Conservation (phyloP, 176 grass and related monocot genomes). For the Luzula sylvatica region DNA sequence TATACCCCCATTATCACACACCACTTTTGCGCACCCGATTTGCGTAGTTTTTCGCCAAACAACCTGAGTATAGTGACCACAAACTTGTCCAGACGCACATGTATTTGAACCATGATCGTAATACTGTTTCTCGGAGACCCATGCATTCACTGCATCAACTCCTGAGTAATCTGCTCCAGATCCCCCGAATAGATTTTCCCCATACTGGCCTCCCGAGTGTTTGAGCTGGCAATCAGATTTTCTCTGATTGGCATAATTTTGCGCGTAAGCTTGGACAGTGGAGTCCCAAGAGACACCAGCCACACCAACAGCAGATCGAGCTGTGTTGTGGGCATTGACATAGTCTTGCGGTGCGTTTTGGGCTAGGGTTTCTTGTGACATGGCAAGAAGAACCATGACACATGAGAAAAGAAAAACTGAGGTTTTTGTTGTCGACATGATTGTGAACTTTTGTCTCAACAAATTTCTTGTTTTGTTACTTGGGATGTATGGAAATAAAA, state of each 20-base stretch:
- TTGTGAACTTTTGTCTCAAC: too few species aligned
- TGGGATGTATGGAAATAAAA: too few species aligned
- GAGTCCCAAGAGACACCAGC: constrained; percentile 28
- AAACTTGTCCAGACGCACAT: constrained; percentile 14
- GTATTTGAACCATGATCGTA: constrained; percentile 29
- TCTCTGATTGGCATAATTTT: constrained; percentile 26
- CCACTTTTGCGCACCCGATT: constrained; percentile 32
- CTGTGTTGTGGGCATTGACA: constrained; percentile 30
- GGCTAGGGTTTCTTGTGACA: constrained; percentile 17
- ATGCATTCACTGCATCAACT: constrained; percentile 4
- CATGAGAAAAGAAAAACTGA: neutral
- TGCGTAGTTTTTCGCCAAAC: constrained; percentile 33
- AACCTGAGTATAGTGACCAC: constrained; percentile 51
- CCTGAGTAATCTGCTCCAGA: constrained; percentile 9
- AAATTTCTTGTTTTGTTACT: too few species aligned
- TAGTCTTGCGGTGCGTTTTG: constrained; percentile 31
- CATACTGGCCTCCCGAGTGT: constrained; percentile 43
- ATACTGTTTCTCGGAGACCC: constrained; percentile 39
- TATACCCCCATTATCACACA: constrained; percentile 14
- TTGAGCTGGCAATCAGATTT: constrained; percentile 19
- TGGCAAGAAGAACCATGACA: neutral
- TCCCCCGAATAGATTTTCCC: constrained; percentile 43
- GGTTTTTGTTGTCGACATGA: constrained; percentile 3
- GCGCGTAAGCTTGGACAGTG: constrained; percentile 25
- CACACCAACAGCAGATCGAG: constrained; percentile 18